Evolutionary conservation across 139 green algal species (phyloP), one percentile per base, ranked within the genome.

Genomic region (Chlorella ohadii): DNA sequence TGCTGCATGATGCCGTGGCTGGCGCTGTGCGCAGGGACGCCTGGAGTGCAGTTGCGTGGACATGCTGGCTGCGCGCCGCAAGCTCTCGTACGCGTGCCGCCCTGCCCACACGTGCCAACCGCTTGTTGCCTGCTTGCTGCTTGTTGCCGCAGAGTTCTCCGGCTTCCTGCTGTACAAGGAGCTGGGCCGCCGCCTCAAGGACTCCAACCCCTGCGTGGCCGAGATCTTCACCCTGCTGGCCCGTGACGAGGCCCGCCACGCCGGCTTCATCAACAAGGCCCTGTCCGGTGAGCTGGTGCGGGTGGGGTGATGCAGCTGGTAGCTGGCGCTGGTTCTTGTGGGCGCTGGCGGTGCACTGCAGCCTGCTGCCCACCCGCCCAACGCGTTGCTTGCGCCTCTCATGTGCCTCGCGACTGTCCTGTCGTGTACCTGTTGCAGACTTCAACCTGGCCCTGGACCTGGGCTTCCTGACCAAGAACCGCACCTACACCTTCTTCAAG

Each of bases 111-210:
- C 44, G 47, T 47, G 22, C 31, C 55, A 9, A n/a, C n/a, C n/a
- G n/a, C n/a, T n/a, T n/a, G n/a, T n/a, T n/a, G n/a, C n/a, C n/a
- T n/a, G n/a, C n/a, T n/a, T n/a, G n/a, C n/a, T n/a, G n/a, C n/a
- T n/a, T n/a, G n/a, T n/a, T n/a, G n/a, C 33, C 23, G 38, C 80
- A 85, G 97, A 99, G 92, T 99, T 99, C 89, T 96, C 90, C 39
- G 97, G 97, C 79, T 99, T 99, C 92, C 88, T 99, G 68, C 92
- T 99, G 28, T 99, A 99, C 94, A 99, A 99, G 92, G 97, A 99
- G 94, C 93, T 99, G 72, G 97, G 97, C 22, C 90, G 97, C 23
- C 94, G 97, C 76, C 91, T 99, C 41, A 98, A 99, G 95, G 94
- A 95, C 75, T 95, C 88, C 76, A 98, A 96, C 91, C 96, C 96